Evolutionary conservation across 1,284 basidiomycete species (phyloP), one percentile per base, ranked within the genome.

Genomic region (Vanrija sp.): DNA sequence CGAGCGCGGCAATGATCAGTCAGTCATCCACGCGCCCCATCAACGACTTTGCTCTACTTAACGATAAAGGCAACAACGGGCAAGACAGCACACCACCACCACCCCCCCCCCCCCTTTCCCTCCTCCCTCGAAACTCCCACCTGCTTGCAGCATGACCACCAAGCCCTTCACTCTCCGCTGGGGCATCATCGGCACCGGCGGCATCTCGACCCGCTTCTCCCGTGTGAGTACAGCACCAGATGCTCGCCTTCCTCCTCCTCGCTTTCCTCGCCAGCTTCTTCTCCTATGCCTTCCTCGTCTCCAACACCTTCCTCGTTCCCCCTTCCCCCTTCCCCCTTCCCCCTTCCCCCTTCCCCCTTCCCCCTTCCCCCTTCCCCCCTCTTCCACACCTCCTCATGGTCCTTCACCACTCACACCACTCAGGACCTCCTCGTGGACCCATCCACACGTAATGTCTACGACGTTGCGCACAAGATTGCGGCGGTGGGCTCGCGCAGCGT

Each of bases 401-500:
- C 7, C 34, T 49, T 63, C 44, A 40, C 60, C 21, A 44, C 61
- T 65, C 16, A 46, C 64, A 49, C 34, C 21, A 25, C 23, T 5
- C 52, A 68, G 67, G 68, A 72, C 49, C 61, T 71, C 3, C 62
- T 72, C 21, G 60, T 65, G 46, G 56, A 68, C 59, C 64, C 67
- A 3, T 54, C 62, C 16, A 64, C 66, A 16, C 88, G 91, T 23
- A 78, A 79, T 46, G 85, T 86, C 5, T 71, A 80, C 26, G 92
- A 95, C 70, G 81, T 95, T 9, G 73, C 79, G 3, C 91, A 95
- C 77, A 83, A 84, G 66, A 79, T 95, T 45, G 80, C 79, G 10
- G 91, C 88, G 2, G 86, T 93, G 23, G 90, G 88, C 8, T 94
- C 91, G 25, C 84, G 90, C 42, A 85, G 78, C 44, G 75, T 83